phyloP scores from a whole-genome alignment of 306 rosid genomes.

The Amphicarpaea edgeworthii region DNA sequence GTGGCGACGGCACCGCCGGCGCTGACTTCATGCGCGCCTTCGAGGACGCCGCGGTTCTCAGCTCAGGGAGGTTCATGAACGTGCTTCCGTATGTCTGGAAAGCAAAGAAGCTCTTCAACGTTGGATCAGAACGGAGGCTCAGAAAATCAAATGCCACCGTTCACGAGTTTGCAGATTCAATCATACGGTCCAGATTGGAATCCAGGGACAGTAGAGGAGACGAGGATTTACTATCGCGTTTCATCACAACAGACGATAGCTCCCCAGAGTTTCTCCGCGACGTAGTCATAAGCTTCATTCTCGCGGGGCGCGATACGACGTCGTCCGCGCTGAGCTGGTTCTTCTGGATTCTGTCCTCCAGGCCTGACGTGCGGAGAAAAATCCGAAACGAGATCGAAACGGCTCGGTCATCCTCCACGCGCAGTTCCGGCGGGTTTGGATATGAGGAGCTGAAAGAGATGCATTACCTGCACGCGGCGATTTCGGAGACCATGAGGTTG shows the following conservation, averaged over 20 bases:
- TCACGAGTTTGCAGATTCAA: conserved; percentile 58
- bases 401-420: conserved; percentile 29
- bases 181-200: conserved; percentile 60
- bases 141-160: conserved; percentile 56
- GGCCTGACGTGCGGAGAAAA: conserved; percentile 43
- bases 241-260: conserved; percentile 48
- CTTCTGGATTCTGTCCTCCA: conserved; percentile 68
- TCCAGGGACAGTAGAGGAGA: not conserved
- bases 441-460: conserved; percentile 69
- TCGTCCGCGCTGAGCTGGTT: conserved; percentile 78
- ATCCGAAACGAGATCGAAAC: conserved; percentile 49
- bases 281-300: conserved; percentile 65
- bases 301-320: conserved; percentile 79
- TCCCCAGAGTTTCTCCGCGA: conserved; percentile 71
- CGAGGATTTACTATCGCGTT: conserved; percentile 64
- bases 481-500: conserved; percentile 64
- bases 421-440: conserved; percentile 11
- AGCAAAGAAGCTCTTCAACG: conserved; percentile 50
- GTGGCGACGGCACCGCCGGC: conserved; percentile 46
- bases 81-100: conserved; percentile 21
- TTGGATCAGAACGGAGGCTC: conserved; percentile 58
- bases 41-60: conserved; percentile 59
- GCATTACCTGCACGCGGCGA: conserved; percentile 74
- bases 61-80: conserved; percentile 52
- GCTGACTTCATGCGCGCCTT: conserved; percentile 71